Evolutionary conservation across 2,329 filamentous ascomycete genomes (phyloP).

Genomic region (Didymella arachidicola): DNA sequence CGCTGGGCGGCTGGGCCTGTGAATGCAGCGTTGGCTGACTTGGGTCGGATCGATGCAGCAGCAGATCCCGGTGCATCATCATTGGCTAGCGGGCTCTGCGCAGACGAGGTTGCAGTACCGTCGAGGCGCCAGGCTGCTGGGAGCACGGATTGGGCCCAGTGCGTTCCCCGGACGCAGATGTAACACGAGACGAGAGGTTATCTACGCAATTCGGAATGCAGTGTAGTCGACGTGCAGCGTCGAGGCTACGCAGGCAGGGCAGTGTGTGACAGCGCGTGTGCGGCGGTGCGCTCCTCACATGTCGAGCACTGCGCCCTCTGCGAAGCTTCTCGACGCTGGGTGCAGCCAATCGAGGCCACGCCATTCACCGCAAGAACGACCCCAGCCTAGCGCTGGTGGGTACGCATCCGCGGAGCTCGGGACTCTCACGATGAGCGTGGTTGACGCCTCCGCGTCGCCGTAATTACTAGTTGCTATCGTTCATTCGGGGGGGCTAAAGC

Average conservation of each 20-base stretch:
- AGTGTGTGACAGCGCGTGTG: neutral
- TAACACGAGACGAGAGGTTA: conserved; percentile 6
- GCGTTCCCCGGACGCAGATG: conserved; percentile 14
- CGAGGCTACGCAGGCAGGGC: neutral
- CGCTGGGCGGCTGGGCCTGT: conserved; percentile 5
- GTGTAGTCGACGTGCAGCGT: conserved; percentile 8
- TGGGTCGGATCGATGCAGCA: neutral
- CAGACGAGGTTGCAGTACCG: conserved; percentile 21
- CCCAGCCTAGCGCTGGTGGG: conserved; percentile 3
- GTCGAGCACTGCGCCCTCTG: too few species aligned
- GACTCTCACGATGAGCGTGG: conserved; percentile 18
- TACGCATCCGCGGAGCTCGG: conserved; percentile 2
- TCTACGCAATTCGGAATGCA: conserved; percentile 2
- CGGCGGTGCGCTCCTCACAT: conserved; percentile 6
- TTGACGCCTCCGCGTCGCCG: conserved; percentile 17
- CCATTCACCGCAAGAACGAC: conserved; percentile 15
- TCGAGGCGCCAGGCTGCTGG: conserved; percentile 17
- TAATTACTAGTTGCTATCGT: conserved; percentile 29
- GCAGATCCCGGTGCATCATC: conserved; percentile 18
- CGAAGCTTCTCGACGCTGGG: too few species aligned
- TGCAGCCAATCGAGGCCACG: conserved; percentile 1
- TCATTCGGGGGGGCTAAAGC: conserved; percentile 36
- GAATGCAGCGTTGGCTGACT: neutral
- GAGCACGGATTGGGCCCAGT: conserved; percentile 14
- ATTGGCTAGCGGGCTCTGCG: conserved; percentile 13